Evolutionary conservation across 2,329 filamentous ascomycete species (phyloP), one percentile per base, ranked within the genome.

Genomic region (Rosellinia necatrix): DNA sequence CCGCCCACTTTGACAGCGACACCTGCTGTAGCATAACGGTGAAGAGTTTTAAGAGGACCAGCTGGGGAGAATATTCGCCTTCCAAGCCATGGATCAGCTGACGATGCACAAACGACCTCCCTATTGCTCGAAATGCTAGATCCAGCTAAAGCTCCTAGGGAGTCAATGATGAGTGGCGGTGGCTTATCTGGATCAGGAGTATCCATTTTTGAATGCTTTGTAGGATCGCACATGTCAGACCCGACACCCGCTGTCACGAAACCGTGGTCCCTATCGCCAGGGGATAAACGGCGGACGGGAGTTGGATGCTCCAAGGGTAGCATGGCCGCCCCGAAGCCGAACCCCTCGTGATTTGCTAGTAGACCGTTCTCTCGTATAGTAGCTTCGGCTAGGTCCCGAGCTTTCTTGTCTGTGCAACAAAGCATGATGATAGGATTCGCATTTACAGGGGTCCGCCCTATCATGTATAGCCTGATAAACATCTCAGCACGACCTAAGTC

Each of bases 381-480:
- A 3, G n/a, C 15, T 55, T 58, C 47, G 3, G 51, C 50, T 12
- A 15, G 19, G 3, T 47, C 19, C 46, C 50, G 54, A 17, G 41
- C 55, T 22, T 35, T 37, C 0, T 21, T 40, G 24, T 53, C 38
- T 8, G 38, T 58, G 27, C 54, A 52, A 13, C 58, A 60, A n/a
- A 60, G 4, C 47, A 60, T 54, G 5, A 60, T 21, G 6, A 55
- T 49, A n/a, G 58, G 55, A 41, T 48, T 55, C 6, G 58, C 49
- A 10, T n/a, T 53, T 35, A 54, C 50, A 7, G 34, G 13, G 3
- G 41, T 48, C 29, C 47, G 44, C 13, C 58, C 55, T 22, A 58
- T 58, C 50, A 60, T 60, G 17, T 58, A 60, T n/a, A 58, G 21
- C 21, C 29, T 35, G 9, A 60, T 49, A n/a, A 51, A 60, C 2